Evolutionary conservation across 495 filamentous ascomycete genomes (phyloP).

Genomic region (Aspergillus indologenus): DNA sequence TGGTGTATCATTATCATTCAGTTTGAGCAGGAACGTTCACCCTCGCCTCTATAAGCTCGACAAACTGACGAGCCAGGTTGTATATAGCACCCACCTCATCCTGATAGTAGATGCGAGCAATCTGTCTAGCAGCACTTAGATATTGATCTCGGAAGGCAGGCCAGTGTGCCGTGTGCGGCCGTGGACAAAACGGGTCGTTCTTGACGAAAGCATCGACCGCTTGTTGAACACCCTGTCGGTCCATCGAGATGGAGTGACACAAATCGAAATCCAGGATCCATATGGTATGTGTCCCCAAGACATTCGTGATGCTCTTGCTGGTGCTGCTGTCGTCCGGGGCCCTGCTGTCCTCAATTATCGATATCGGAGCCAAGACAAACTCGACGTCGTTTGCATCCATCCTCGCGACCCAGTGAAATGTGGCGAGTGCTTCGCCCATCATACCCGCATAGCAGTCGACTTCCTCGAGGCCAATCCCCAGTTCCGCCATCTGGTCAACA

Average conservation of each 20-base stretch:
- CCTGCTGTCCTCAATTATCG: no score
- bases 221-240: slow-evolving; percentile 28
- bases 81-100: neutral
- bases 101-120: no score
- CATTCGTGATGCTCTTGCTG: neutral
- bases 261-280: slow-evolving; percentile 51
- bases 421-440: slow-evolving; percentile 46
- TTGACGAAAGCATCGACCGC: slow-evolving; percentile 32
- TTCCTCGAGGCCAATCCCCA: slow-evolving; percentile 25
- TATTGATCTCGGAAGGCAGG: slow-evolving; percentile 25
- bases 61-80: neutral
- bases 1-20: no score
- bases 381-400: slow-evolving; percentile 51
- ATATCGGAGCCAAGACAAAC: slow-evolving; percentile 46
- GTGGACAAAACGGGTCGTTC: slow-evolving; percentile 45
- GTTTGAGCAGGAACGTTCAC: no score
- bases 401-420: slow-evolving; percentile 41
- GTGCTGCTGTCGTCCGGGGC: neutral
- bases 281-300: slow-evolving; percentile 21
- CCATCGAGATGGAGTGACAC: slow-evolving; percentile 32
- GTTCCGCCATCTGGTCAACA: slow-evolving; percentile 43
- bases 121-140: slow-evolving; percentile 3
- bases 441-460: slow-evolving; percentile 24
- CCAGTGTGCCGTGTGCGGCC: slow-evolving; percentile 34
- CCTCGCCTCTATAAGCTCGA: neutral